Evolutionary conservation across 2,329 filamentous ascomycete genomes (phyloP), one percentile per base, ranked within the genome.

Genomic region (Penicillium sp.): DNA sequence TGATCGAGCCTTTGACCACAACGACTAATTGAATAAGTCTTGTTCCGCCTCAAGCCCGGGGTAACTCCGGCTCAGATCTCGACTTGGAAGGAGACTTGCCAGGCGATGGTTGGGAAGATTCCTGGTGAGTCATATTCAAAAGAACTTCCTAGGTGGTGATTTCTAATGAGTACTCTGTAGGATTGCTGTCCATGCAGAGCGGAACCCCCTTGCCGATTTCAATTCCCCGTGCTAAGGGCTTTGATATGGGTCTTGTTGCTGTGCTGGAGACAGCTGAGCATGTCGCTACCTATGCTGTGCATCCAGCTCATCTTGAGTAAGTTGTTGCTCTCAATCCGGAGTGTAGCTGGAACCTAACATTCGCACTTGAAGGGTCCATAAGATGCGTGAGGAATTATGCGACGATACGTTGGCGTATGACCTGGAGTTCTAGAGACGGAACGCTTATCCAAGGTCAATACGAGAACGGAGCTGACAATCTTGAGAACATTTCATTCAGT

Each of bases 271-370:
- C 73, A 40, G 56, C 71, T 3, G 75, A 75, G 34, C 68, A 78
- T 65, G 59, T 80, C 4, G 65, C 67, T 44, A 69, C 67, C 9
- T 81, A 80, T 68, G 76, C 74, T 3, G 63, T 64, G 43, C 78
- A 79, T 68, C 77, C 77, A 43, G 76, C 75, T 27, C 78, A 81
- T 66, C 55, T 75, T 54, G 71, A 74, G 77, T 80, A 68, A 51
- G 74, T 70, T 47, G 42, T 27, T 24, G 49, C 47, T 14, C n/a
- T 44, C 24, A 16, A 51, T 16, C 8, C 11, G 14, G 36, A 38
- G 48, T 11, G 10, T 56, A 49, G 34, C 34, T 43, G 42, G 47
- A n/a, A 6, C 24, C 38, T 55, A 47, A 50, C 45, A 16, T 47
- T 47, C n/a, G 14, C 34, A n/a, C 13, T 36, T 27, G 22, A 51